Base-by-base conservation (phyloP, 2,329 filamentous ascomycete genomes). In the Aspergillus carbonarius region DNA sequence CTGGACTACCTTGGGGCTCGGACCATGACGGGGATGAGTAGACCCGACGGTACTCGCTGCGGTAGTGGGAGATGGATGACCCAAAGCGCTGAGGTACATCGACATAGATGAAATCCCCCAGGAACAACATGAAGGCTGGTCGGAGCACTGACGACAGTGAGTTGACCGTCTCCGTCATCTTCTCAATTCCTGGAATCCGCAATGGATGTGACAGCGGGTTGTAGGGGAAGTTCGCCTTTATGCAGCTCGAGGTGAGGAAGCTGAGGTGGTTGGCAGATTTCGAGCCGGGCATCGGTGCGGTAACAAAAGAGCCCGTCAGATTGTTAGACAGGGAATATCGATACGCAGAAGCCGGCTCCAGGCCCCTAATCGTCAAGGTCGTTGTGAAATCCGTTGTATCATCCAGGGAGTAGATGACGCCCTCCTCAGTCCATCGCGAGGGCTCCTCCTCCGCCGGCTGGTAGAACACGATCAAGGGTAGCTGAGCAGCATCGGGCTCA, bases 21-120 rank as follows among this genome's bases (percentile, higher is more conserved):
- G 63, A 81, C 95, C 95, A 99, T 64, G 96, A 93, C 0, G 93
- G 93, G 2, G 93, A 96, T 0, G 91, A 89, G 70, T 99, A 99
- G n/a, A 97, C 88, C 67, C 96, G 92, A 18, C 93, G 88, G 71
- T 99, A 99, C 71, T 97, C 92, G 70, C 91, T 86, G 51, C 93
- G 86, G 73, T 97, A 99, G 68, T 92, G 87, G 55, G 91, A 87
- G 1, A 82, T 78, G 0, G 85, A 83, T 40, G 83, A 86, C 10
- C 92, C 92, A 71, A 93, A 89, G 9, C 89, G 86, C 49, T 86
- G 83, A 0, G 93, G 93, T 0, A 98, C 93, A 69, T 99, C 95
- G 46, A 80, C 75, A 60, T 80, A 80, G 56, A 80, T 78, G 57
- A 80, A 80, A 57, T 80, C 78, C 12, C 78, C 78, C 7, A 80